phyloP scores from a whole-genome alignment of 768 basidiomycete species.

The Xanthoconium stramineum region DNA sequence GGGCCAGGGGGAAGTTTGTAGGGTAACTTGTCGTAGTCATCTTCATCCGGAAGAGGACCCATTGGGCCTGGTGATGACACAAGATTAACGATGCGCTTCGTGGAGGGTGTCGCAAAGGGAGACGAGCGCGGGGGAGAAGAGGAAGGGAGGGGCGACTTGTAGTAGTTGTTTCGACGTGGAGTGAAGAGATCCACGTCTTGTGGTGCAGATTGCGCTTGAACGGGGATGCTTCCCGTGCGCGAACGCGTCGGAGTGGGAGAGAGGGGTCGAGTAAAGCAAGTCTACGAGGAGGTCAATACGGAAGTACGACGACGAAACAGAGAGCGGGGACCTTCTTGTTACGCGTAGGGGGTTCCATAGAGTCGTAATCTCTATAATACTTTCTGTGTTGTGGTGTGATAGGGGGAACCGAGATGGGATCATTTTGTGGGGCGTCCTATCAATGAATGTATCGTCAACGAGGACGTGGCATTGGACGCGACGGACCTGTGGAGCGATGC shows the following conservation, averaged over 20 bases:
- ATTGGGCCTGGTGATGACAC: constrained; percentile 85
- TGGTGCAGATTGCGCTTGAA: constrained; percentile 24
- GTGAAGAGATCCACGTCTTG: constrained; percentile 45
- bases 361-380: constrained; percentile 51
- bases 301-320: neutral
- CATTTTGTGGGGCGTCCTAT: constrained; percentile 30
- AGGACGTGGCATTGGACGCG: constrained; percentile 14
- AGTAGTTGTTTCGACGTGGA: constrained; percentile 43
- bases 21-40: constrained; percentile 64
- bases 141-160: constrained; percentile 51
- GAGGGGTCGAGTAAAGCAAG: constrained; percentile 36
- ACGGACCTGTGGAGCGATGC: constrained; percentile 40
- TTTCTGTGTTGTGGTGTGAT: constrained; percentile 59
- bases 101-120: constrained; percentile 60
- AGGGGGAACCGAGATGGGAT: constrained; percentile 32
- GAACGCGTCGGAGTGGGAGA: constrained; percentile 44
- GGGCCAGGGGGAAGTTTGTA: constrained; percentile 83
- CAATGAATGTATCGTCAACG: constrained; percentile 13
- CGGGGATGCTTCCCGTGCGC: constrained; percentile 31
- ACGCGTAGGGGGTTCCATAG: constrained; percentile 31
- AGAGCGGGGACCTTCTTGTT: constrained; percentile 24
- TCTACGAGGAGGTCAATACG: constrained; percentile 12
- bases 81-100: constrained; percentile 58
- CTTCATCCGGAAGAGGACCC: constrained; percentile 60
- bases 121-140: constrained; percentile 62